Evolutionary conservation across 768 basidiomycete genomes (phyloP), one percentile per base, ranked within the genome.

Genomic region (Agrocybe praecox): DNA sequence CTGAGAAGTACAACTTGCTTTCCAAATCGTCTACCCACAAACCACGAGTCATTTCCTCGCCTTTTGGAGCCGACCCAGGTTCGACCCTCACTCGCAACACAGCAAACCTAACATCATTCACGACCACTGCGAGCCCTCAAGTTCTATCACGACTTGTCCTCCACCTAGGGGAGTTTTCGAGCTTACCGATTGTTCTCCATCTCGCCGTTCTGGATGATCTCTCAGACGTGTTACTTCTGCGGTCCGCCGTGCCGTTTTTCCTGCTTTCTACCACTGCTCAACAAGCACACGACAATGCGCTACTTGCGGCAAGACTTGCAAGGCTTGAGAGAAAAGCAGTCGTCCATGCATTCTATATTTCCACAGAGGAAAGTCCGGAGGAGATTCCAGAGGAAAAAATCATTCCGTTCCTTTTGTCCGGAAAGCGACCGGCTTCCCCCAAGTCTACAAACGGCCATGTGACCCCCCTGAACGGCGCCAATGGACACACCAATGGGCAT

Each of bases 241-340:
- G 88, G 40, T 84, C 89, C n/a, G 80, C 86, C 18, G 83, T 92
- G 6, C 90, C 91, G 24, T 92, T 87, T 73, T 88, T 94, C 67
- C 64, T 98, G 49, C 79, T 96, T 65, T 96, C 94, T 6, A 80
- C 83, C 33, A 85, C 82, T 1, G 69, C 85, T 2, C 90, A 94
- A 68, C 83, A 94, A 66, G 92, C 94, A 3, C 90, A 96, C 64
- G 92, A 96, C 67, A 88, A 98, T 70, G 90, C 94, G 21, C 75
- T 98, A 33, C 81, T 98, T 17, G 93, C 94, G 14, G 87, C 92
- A 49, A 84, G 88, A 43, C 74, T 98, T 49, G 92, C 96, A 0
- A 80, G 80, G 34, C 70, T 80, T 7, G 85, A 90, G 64, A 77
- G 78, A 53, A 89, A 84, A 62, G 87, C 88, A 6, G 92, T 96